A percentile compares a stretch with the other conserved stretches of the same genome.
These are phyloP conservation scores for Stachybotrys chartarum DNA, from an alignment of 2,329 filamentous ascomycete genomes.

Conservation along the genomic window DNA sequence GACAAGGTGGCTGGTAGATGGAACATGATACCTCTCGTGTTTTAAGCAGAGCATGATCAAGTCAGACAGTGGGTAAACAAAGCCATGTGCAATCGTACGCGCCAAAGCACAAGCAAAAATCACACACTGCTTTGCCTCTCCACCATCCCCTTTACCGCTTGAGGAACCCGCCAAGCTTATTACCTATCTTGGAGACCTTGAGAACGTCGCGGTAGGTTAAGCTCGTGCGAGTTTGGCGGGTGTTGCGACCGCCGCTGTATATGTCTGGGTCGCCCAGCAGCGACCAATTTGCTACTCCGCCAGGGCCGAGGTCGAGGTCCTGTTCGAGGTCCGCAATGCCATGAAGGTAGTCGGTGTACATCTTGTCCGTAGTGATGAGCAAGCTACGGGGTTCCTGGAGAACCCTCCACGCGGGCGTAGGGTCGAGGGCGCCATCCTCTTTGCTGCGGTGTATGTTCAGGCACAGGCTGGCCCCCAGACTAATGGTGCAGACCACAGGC, in stretches of 20 bases:
- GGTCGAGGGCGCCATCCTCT: conserved; percentile 50
- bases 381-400: conserved; percentile 80
- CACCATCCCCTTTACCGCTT: conserved; percentile 22
- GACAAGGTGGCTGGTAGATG: conserved; percentile 56
- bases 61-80: neutral
- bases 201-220: conserved; percentile 82
- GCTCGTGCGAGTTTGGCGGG: conserved; percentile 58
- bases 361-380: conserved; percentile 60
- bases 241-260: conserved; percentile 45
- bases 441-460: conserved; percentile 67
- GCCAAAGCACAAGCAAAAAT: conserved; percentile 2
- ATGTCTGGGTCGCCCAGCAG: conserved; percentile 46
- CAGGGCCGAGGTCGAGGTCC: conserved; percentile 56
- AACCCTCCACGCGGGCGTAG: conserved; percentile 47
- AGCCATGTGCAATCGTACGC: no score
- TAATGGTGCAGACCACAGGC: conserved; percentile 85
- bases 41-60: conserved; percentile 28
- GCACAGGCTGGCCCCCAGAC: conserved; percentile 69
- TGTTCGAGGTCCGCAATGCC: conserved; percentile 61
- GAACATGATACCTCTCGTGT: conserved; percentile 70
- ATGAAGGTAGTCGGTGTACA: conserved; percentile 68
- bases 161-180: conserved; percentile 50
- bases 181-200: conserved; percentile 68
- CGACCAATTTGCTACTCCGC: conserved; percentile 66
- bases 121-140: neutral